These are phyloP conservation scores for Phaffomyces antillensis DNA, from an alignment of 805 yeast genomes.

Conservation along the genomic window DNA sequence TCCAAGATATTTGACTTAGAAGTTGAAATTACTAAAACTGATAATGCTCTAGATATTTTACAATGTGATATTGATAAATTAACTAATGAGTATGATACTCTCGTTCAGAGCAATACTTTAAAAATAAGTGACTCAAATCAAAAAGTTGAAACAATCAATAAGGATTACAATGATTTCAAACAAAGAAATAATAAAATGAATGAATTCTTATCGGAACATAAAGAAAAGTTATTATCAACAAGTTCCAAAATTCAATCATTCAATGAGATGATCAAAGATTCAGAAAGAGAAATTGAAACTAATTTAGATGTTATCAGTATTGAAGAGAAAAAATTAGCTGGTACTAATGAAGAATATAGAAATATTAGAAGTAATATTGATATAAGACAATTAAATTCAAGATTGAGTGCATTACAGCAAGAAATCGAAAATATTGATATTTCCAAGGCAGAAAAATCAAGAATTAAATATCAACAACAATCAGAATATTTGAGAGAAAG, in stretches of 20 bases:
- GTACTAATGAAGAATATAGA: conserved; percentile 55
- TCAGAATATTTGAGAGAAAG: conserved; percentile 42
- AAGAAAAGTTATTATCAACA: not conserved
- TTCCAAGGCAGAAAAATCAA: conserved; percentile 50
- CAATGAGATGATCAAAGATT: conserved; percentile 11
- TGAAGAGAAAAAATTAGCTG: conserved; percentile 38
- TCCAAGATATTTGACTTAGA: conserved; percentile 21
- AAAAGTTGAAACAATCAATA: conserved; percentile 10
- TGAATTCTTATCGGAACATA: conserved; percentile 1
- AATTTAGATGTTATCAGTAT: conserved; percentile 24
- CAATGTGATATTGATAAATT: conserved; percentile 18
- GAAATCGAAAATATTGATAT: conserved; percentile 42
- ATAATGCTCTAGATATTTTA: conserved; percentile 14
- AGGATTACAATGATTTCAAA: conserved; percentile 21
- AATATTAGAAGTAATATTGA: conserved; percentile 61
- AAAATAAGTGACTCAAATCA: not conserved
- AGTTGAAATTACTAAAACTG: conserved; percentile 15
- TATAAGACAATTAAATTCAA: conserved; percentile 36
- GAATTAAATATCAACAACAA: conserved; percentile 54
- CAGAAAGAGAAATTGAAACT: conserved; percentile 25
- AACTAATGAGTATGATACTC: conserved; percentile 4
- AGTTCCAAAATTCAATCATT: conserved; percentile 11
- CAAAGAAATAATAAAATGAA: conserved; percentile 31
- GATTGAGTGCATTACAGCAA: conserved; percentile 30
- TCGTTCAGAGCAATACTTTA: conserved; percentile 13